Percentiles rank a stretch among this genome's conserved stretches.
Conservation (phyloP, 139 green algal species). For the Dunaliella sp. region DNA sequence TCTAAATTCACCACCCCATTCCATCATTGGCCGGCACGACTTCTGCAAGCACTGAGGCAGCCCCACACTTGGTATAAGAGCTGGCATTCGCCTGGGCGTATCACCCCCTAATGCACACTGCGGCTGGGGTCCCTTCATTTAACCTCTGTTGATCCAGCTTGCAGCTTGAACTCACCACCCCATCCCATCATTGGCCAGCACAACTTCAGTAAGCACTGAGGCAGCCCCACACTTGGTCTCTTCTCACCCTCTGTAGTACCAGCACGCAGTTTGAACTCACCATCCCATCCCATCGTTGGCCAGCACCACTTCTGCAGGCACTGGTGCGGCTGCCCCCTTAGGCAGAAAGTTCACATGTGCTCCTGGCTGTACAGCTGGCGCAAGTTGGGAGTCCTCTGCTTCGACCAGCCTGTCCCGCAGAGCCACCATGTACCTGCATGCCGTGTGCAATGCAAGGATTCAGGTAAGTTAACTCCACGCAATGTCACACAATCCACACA, state of each 20-base stretch:
- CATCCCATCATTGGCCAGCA: neutral
- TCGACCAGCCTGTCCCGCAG: constrained; percentile 49
- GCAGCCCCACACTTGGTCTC: neutral
- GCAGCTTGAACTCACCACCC: neutral
- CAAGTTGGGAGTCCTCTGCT: constrained; percentile 31
- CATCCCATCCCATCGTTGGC: constrained; percentile 13
- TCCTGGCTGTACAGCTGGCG: constrained; percentile 31
- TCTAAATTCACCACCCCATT: neutral
- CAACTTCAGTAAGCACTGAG: neutral
- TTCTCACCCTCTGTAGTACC: neutral
- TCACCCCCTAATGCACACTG: too few relatives aligned
- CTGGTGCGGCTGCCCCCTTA: neutral
- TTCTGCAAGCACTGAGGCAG: neutral
- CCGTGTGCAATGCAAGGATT: neutral
- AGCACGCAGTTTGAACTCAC: constrained; percentile 3
- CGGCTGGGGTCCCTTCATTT: too few relatives aligned
- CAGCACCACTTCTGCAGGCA: constrained; percentile 16
- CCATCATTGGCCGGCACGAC: constrained; percentile 14
- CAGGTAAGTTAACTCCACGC: too few relatives aligned
- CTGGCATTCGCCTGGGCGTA: constrained; percentile 21
- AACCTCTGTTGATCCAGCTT: too few relatives aligned
- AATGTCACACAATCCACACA: too few relatives aligned
- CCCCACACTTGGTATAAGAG: constrained; percentile 19
- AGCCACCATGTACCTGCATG: constrained; percentile 51
- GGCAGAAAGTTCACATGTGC: constrained; percentile 28